phyloP scores from a whole-genome alignment of 768 basidiomycete genomes.

The Pilatotrama ljubarskyi region DNA sequence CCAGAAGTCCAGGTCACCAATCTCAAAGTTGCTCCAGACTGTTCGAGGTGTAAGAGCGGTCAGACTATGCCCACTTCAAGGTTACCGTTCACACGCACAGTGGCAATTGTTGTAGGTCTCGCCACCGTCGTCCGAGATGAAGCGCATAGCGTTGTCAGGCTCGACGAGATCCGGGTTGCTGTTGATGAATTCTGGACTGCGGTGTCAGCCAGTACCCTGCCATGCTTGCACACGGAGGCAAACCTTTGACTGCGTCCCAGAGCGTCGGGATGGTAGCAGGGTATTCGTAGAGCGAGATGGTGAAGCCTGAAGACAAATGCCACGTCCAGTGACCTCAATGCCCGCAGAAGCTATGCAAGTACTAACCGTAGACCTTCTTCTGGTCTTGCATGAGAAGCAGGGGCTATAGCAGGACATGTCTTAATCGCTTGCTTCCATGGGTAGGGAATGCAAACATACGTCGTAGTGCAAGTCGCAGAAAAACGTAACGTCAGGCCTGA shows the following conservation, averaged over 20 bases:
- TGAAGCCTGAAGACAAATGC: slow-evolving; percentile 50
- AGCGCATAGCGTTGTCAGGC: slow-evolving; percentile 53
- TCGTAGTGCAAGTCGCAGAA: slow-evolving; percentile 59
- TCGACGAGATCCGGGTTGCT: slow-evolving; percentile 48
- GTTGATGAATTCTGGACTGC: slow-evolving; percentile 47
- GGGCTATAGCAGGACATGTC: slow-evolving; percentile 32
- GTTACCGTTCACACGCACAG: slow-evolving; percentile 35
- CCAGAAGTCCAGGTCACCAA: slow-evolving; percentile 60
- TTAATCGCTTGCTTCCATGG: no score
- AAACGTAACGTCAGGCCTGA: slow-evolving; percentile 54
- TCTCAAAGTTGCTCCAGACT: slow-evolving; percentile 71
- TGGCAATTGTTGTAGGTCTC: slow-evolving; percentile 60
- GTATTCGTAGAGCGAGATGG: slow-evolving; percentile 74
- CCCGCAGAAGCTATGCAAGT: background rate
- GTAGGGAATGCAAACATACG: slow-evolving; percentile 17
- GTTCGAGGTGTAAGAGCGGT: background rate
- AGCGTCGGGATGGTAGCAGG: slow-evolving; percentile 73
- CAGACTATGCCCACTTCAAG: background rate
- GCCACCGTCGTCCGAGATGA: slow-evolving; percentile 56
- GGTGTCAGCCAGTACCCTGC: background rate
- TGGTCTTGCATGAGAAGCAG: slow-evolving; percentile 60
- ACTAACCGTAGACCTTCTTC: slow-evolving; percentile 53
- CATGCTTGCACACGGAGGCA: slow-evolving; percentile 7
- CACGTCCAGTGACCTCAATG: background rate
- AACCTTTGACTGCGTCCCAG: slow-evolving; percentile 70